Base-by-base conservation (phyloP, 495 filamentous ascomycete species). In the Penicillium coffeae region DNA sequence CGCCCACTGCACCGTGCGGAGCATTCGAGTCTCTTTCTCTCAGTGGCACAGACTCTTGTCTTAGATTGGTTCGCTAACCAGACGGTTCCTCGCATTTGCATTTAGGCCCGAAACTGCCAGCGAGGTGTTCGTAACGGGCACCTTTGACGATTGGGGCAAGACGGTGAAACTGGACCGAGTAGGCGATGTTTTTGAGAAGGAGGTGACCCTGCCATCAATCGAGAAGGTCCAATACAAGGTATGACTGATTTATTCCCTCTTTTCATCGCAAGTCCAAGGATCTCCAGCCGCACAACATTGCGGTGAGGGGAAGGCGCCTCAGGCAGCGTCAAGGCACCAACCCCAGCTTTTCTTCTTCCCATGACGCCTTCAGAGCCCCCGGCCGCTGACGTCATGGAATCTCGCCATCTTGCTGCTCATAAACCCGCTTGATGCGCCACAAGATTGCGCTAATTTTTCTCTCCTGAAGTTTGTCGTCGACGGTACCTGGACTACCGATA, bases 91-190 rank as follows among this genome's bases (percentile, higher is more conserved):
- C 41, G 54, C 57, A 51, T 62, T 46, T 38, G 41, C 35, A 50
- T 56, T 32, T 51, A 91, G 89, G 89, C 79, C 82, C 53, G 82
- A 89, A 61, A 60, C 75, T 52, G 89, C 87, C 51, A 76, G 78
- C 51, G 90, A 95, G 63, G 93, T 98, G 54, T 90, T 86, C 65
- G 93, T 98, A 49, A 96, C 91, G 6, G 93, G 93, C 59, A 92
- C 87, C 40, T 98, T 97, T 64, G 92, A 98, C 67, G 80, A 90
- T 71, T 98, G 93, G 93, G 74, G 79, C 38, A 88, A 89, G 75
- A 89, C 79, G 39, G 82, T 88, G 58, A 81, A 84, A 72, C 77
- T 98, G 41, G 83, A 89, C 38, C 85, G 87, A 62, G 79, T 81
- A 18, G 83, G 78, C 53, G 79, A 81, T 39, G 56, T 71, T 51